Conservation (phyloP, 768 basidiomycete species). For the Xanthoconium stramineum region DNA sequence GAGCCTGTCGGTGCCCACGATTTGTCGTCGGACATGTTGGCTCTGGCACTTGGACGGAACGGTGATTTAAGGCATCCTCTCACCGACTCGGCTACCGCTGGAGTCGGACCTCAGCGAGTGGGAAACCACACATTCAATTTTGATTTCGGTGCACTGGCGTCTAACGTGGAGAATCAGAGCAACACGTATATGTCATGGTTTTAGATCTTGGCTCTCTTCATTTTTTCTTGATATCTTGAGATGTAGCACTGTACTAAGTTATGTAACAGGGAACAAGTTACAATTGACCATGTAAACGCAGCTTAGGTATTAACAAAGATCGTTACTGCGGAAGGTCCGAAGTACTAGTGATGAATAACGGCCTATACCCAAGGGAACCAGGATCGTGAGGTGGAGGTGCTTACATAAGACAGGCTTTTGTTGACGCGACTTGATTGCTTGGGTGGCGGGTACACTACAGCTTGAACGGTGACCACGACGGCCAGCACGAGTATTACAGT, state of each 20-base stretch:
- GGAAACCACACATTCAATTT: conserved; percentile 57
- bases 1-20: conserved; percentile 24
- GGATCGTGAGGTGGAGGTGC: conserved; percentile 10
- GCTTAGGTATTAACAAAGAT: no score
- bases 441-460: conserved; percentile 10
- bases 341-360: no score
- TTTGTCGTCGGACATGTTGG: conserved; percentile 32
- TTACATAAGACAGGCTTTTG: conserved; percentile 26
- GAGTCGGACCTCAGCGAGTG: conserved; percentile 38
- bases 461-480: conserved; percentile 21
- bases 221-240: conserved; percentile 21
- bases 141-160: conserved; percentile 57
- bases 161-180: conserved; percentile 55
- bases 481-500: not conserved
- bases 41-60: conserved; percentile 29
- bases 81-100: conserved; percentile 18
- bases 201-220: conserved; percentile 25
- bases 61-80: conserved; percentile 22
- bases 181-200: conserved; percentile 67
- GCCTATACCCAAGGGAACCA: no score
- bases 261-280: no score
- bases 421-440: conserved; percentile 16
- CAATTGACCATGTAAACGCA: no score
- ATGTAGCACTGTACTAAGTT: not conserved
- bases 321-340: no score